phyloP scores from a whole-genome alignment of 345 rosid genomes.

The Brassica juncea region DNA sequence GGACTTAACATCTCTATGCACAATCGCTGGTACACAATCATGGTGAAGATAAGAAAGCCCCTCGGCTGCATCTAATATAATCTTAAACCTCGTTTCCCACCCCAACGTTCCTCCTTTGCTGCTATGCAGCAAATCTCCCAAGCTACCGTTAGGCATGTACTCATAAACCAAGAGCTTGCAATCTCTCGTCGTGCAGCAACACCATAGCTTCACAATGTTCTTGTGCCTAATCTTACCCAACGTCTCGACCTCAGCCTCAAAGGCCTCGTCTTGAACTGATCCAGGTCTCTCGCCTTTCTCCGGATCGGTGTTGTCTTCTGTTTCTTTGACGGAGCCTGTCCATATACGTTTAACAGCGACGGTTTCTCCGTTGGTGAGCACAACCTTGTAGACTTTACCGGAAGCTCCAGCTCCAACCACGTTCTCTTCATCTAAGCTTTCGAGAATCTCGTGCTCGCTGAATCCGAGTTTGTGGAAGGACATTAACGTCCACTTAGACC shows the following conservation, averaged over 20 bases:
- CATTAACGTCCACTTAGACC: conserved; percentile 92
- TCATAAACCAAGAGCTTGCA: conserved; percentile 94
- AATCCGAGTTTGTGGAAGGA: conserved; percentile 94
- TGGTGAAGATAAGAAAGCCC: conserved; percentile 96
- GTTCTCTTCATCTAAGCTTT: conserved; percentile 86
- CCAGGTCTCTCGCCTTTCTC: conserved; percentile 60
- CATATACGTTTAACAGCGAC: conserved; percentile 95
- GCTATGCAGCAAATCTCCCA: conserved; percentile 91
- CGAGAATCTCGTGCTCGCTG: conserved; percentile 85
- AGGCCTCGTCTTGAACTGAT: conserved; percentile 60
- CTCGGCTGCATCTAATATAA: conserved; percentile 83
- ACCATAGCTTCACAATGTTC: conserved; percentile 96
- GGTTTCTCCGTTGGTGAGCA: conserved; percentile 72
- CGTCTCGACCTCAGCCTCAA: conserved; percentile 87
- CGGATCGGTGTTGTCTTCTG: conserved; percentile 44
- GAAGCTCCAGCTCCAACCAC: conserved; percentile 87
- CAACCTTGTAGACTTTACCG: conserved; percentile 94
- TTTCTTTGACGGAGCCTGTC: conserved; percentile 62
- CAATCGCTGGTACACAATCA: conserved; percentile 91
- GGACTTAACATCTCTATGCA: conserved; percentile 95
- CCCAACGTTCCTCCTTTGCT: conserved; percentile 80
- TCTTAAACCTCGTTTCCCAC: conserved; percentile 86
- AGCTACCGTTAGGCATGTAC: conserved; percentile 95
- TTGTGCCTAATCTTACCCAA: conserved; percentile 97
- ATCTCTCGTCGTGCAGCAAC: conserved; percentile 85